A percentile compares a stretch with the other conserved stretches of the same genome.
Conservation (phyloP, 805 yeast species). For the Nakazawaea wickerhamii region DNA sequence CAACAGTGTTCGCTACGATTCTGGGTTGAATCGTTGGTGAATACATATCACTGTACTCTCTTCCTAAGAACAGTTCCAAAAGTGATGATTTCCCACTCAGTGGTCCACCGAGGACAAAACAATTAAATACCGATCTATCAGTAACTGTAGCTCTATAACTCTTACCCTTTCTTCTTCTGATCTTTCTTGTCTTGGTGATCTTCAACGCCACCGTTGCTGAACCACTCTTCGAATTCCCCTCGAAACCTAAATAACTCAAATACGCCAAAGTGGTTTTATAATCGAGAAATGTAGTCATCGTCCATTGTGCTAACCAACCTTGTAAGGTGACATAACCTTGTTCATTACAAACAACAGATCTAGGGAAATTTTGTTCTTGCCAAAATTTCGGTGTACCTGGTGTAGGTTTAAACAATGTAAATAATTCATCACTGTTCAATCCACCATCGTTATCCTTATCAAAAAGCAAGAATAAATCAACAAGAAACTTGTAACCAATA, state of each 20-base stretch:
- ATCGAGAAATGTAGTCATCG: constrained; percentile 88
- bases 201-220: constrained; percentile 51
- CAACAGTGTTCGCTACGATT: constrained; percentile 87
- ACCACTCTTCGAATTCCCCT: constrained; percentile 26
- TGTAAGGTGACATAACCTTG: constrained; percentile 87
- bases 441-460: constrained; percentile 98
- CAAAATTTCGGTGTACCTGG: constrained; percentile 90
- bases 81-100: constrained; percentile 85
- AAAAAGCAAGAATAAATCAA: constrained; percentile 79
- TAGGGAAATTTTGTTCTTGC: constrained; percentile 82
- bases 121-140: constrained; percentile 89
- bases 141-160: constrained; percentile 60
- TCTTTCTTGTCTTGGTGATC: constrained; percentile 76
- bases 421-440: constrained; percentile 65
- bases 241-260: constrained; percentile 86
- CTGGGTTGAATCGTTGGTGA: constrained; percentile 80
- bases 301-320: constrained; percentile 99
- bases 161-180: constrained; percentile 60
- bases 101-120: constrained; percentile 81
- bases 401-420: constrained; percentile 72
- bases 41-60: constrained; percentile 63
- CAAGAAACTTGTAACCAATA: constrained; percentile 84
- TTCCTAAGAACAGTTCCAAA: constrained; percentile 73
- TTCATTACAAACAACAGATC: constrained; percentile 83
- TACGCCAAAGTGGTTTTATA: constrained; percentile 81